Conservation (phyloP, 2,329 filamentous ascomycete species). For the Kalmusia sp. region DNA sequence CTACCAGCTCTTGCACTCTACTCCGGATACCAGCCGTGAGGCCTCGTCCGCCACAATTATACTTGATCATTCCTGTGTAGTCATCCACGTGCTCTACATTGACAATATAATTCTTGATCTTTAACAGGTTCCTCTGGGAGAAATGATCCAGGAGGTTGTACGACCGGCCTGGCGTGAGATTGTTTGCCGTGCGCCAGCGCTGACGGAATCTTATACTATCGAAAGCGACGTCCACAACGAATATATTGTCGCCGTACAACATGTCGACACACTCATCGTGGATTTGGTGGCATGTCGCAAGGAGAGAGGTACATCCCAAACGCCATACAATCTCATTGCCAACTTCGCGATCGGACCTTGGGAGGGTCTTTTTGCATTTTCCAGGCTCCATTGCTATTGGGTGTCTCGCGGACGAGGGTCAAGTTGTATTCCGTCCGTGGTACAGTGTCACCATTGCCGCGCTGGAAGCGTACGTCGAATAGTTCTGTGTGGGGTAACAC, state of each 20-base stretch:
- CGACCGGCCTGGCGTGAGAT: conserved; percentile 49
- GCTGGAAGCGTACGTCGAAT: conserved; percentile 29
- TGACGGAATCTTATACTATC: conserved; percentile 53
- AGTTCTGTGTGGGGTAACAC: conserved; percentile 51
- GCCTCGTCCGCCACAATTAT: conserved; percentile 55
- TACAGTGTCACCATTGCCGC: conserved; percentile 17
- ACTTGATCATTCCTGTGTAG: conserved; percentile 61
- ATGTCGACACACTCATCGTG: conserved; percentile 54
- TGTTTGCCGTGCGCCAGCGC: conserved; percentile 51
- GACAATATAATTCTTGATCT: conserved; percentile 52
- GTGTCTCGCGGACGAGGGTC: conserved; percentile 35
- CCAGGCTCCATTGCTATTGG: conserved; percentile 31
- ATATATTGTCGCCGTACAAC: conserved; percentile 56
- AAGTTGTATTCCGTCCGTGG: conserved; percentile 35
- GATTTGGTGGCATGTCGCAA: conserved; percentile 50
- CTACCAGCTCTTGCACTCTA: conserved; percentile 51
- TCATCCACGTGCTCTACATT: conserved; percentile 57
- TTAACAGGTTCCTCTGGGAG: conserved; percentile 48
- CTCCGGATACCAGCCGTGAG: conserved; percentile 51
- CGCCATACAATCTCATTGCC: conserved; percentile 51
- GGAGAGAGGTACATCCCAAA: conserved; percentile 49
- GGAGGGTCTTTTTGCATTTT: conserved; percentile 35
- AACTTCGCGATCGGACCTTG: conserved; percentile 31
- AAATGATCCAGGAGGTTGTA: conserved; percentile 53
- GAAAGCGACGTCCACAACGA: conserved; percentile 55